Evolutionary conservation across 306 rosid genomes (phyloP).

Genomic region (Trifolium subterraneum): DNA sequence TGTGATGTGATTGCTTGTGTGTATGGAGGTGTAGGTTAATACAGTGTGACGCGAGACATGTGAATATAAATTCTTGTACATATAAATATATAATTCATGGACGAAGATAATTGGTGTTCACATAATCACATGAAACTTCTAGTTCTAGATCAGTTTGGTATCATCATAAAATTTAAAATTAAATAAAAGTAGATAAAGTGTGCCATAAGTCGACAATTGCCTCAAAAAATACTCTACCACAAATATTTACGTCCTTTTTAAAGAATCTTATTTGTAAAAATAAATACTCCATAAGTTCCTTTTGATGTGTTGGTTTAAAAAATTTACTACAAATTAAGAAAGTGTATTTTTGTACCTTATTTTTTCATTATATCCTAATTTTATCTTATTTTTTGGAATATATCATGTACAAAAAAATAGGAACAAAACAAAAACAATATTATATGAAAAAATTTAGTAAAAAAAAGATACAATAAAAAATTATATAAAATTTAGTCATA

Average conservation of each 20-base stretch:
- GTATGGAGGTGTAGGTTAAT: neutral
- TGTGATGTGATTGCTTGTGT: slow-evolving; percentile 14
- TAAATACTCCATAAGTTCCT: too few species aligned
- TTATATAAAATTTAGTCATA: too few species aligned
- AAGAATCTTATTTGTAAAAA: too few species aligned
- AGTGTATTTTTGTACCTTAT: too few species aligned
- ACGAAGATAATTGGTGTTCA: slow-evolving; percentile 44
- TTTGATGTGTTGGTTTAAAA: too few species aligned
- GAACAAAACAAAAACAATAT: too few species aligned
- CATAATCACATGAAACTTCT: slow-evolving; percentile 42
- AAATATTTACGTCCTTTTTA: neutral
- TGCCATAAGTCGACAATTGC: neutral
- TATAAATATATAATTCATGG: neutral
- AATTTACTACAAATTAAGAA: too few species aligned
- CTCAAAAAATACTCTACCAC: neutral
- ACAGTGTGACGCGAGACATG: neutral
- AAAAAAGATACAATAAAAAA: too few species aligned
- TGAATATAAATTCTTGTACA: neutral
- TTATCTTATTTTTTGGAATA: too few species aligned
- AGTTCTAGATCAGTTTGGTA: slow-evolving; percentile 25
- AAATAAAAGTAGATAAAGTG: neutral
- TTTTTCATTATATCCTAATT: too few species aligned
- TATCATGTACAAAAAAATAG: too few species aligned
- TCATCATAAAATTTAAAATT: slow-evolving; percentile 36
- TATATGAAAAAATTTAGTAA: too few species aligned